Percentiles rank a stretch among this genome's conserved stretches.
Evolutionary conservation across 768 basidiomycete species (phyloP).

Genomic region (Ramaria sp.): DNA sequence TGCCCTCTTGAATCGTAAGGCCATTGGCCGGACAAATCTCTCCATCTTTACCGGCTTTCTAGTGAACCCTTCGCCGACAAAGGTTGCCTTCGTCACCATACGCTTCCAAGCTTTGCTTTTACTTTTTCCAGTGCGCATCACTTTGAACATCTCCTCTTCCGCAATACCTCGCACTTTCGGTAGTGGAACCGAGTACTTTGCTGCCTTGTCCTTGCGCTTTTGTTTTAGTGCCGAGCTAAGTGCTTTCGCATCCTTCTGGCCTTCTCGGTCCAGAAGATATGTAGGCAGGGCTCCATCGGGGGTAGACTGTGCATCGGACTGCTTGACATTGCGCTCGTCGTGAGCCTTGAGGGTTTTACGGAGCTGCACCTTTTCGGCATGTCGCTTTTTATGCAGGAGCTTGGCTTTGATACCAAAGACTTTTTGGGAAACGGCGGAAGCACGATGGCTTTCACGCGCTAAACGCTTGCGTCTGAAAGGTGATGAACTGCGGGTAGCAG

Average conservation of each 20-base stretch:
- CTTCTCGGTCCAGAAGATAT: conserved; percentile 92
- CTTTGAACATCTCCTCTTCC: conserved; percentile 99
- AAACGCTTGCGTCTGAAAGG: conserved; percentile 63
- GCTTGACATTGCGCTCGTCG: conserved; percentile 97
- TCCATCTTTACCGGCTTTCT: conserved; percentile 99
- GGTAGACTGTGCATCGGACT: conserved; percentile 64
- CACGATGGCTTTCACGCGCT: conserved; percentile 64
- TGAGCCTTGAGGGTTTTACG: conserved; percentile 99
- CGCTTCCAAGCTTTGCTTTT: conserved; percentile 97
- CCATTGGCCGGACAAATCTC: conserved; percentile 95
- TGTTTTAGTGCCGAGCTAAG: conserved; percentile 95
- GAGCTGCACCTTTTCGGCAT: conserved; percentile 96
- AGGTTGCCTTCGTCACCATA: conserved; percentile 99
- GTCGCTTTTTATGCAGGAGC: conserved; percentile 91
- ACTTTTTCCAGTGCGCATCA: conserved; percentile 93
- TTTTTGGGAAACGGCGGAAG: conserved; percentile 83
- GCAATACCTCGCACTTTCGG: conserved; percentile 97
- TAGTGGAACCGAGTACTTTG: conserved; percentile 92
- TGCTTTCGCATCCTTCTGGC: conserved; percentile 97
- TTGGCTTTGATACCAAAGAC: conserved; percentile 96
- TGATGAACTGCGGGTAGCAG: neutral
- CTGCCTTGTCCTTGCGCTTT: conserved; percentile 97
- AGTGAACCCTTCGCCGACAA: conserved; percentile 96
- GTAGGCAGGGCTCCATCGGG: conserved; percentile 91
- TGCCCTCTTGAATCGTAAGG: conserved; percentile 92